Evolutionary conservation across 768 basidiomycete species (phyloP).

Genomic region (Strobilomyces dryophilus): DNA sequence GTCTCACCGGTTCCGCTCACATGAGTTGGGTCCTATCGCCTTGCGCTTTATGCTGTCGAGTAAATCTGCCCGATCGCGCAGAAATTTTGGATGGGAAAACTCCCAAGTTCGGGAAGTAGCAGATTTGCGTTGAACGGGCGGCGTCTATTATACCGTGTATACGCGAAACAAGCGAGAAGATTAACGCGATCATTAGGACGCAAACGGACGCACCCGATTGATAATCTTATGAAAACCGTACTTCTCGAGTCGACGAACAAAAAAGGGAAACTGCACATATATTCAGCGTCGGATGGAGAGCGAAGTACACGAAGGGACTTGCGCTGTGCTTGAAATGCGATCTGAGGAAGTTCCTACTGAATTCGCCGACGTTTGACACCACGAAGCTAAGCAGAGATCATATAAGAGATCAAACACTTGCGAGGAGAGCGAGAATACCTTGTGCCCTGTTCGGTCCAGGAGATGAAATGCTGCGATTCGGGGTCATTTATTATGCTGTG

Average conservation of each 20-base stretch:
- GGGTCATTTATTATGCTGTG: slow-evolving; percentile 82
- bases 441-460: slow-evolving; percentile 79
- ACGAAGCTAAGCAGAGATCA: slow-evolving; percentile 50
- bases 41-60: slow-evolving; percentile 86
- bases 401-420: neutral
- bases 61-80: slow-evolving; percentile 74
- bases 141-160: slow-evolving; percentile 46
- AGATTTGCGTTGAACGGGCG: slow-evolving; percentile 77
- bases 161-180: slow-evolving; percentile 3
- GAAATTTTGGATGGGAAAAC: slow-evolving; percentile 84
- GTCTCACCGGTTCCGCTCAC: slow-evolving; percentile 30
- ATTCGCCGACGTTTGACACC: slow-evolving; percentile 82
- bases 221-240: slow-evolving; percentile 96
- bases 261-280: slow-evolving; percentile 74
- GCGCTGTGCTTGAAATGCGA: slow-evolving; percentile 91
- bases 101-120: slow-evolving; percentile 84
- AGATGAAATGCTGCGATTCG: slow-evolving; percentile 74
- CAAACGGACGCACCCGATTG: slow-evolving; percentile 57
- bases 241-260: slow-evolving; percentile 94
- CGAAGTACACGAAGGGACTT: slow-evolving; percentile 23
- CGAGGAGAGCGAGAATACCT: slow-evolving; percentile 33
- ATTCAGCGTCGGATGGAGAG: slow-evolving; percentile 3
- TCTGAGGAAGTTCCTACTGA: slow-evolving; percentile 78
- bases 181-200: slow-evolving; percentile 11
- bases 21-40: slow-evolving; percentile 76